Evolutionary conservation across 31 red algal species (phyloP), one percentile per base, ranked within the genome.

Genomic region (Asparagopsis taxiformis): DNA sequence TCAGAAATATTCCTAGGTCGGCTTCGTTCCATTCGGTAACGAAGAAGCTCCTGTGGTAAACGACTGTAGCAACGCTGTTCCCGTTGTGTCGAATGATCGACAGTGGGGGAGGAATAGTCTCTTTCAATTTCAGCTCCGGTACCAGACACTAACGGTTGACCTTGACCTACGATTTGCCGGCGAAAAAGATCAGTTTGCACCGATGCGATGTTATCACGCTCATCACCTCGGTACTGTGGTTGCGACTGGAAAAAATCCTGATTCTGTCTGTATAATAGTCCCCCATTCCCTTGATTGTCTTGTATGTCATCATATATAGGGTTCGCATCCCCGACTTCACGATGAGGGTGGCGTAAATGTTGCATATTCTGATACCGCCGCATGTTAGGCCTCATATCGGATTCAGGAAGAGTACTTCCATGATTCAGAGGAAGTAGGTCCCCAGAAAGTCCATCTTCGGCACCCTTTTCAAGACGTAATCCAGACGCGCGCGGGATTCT

Each of bases 251-350:
- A 62, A 17, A 62, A 29, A 30, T 62, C 58, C 13, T 62, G 58
- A 62, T 62, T 55, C 52, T 55, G 58, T 62, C 31, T 62, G 58
- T 62, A 62, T 16, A 62, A 30, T 22, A 62, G 29, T 32, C 58
- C 58, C n/a, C 26, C 11, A 13, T 62, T 62, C 5, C 23, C 23
- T 32, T 62, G 58, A 17, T 16, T 28, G 0, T 62, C 58, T 16
- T 26, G 20, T 30, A 32, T 32, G 31, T 13, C 31, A 4, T 32
- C 58, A 13, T 62, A 62, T 17, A 32, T 62, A 16, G 25, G 54
- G 54, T 58, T 58, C 20, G 6, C 21, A 21, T 25, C 25, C 10
- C 25, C 7, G n/a, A 7, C 19, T 29, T 58, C 21, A 7, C n/a
- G n/a, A 5, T 8, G 54, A 21, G 7, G 8, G 7, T 58, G 7